A percentile compares a stretch with the other conserved stretches of the same genome.
Evolutionary conservation across 352 stramenopile species (phyloP).

Genomic region (Pythium phragmiticola): DNA sequence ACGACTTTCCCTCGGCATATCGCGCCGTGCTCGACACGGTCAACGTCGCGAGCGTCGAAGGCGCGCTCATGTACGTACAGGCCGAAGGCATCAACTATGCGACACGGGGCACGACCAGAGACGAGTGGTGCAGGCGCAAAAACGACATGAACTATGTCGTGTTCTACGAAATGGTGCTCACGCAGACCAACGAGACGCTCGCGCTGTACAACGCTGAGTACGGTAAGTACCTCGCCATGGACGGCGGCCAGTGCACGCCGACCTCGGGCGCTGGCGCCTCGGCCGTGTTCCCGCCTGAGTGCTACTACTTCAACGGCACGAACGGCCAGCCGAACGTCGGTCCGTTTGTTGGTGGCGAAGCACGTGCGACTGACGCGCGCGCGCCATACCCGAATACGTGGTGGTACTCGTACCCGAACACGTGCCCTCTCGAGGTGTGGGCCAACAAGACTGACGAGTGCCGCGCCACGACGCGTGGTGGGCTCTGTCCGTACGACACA

Average conservation of each 20-base stretch:
- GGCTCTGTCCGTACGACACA: slow-evolving; percentile 46
- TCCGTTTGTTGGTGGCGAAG: slow-evolving; percentile 59
- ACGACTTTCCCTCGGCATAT: slow-evolving; percentile 45
- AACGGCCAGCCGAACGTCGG: slow-evolving; percentile 61
- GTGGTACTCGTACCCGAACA: slow-evolving; percentile 86
- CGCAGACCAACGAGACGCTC: slow-evolving; percentile 76
- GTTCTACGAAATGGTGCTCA: slow-evolving; percentile 78
- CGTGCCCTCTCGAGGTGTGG: slow-evolving; percentile 40
- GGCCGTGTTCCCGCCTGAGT: slow-evolving; percentile 44
- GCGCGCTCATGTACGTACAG: slow-evolving; percentile 87
- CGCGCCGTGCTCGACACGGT: slow-evolving; percentile 72
- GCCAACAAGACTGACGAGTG: slow-evolving; percentile 46
- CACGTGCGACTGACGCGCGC: slow-evolving; percentile 47
- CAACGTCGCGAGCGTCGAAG: slow-evolving; percentile 79
- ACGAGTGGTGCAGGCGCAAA: slow-evolving; percentile 67
- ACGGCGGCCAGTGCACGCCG: slow-evolving; percentile 61
- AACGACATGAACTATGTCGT: slow-evolving; percentile 80
- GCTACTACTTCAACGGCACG: slow-evolving; percentile 76
- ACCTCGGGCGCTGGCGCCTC: slow-evolving; percentile 29
- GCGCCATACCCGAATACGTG: slow-evolving; percentile 73
- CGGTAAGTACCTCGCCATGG: slow-evolving; percentile 65
- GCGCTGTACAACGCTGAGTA: slow-evolving; percentile 71
- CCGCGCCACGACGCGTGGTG: slow-evolving; percentile 32
- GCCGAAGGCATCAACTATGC: slow-evolving; percentile 83
- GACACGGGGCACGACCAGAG: slow-evolving; percentile 47